Conservation (phyloP, 2,329 filamentous ascomycete genomes). For the Penicillium sclerotigenum region DNA sequence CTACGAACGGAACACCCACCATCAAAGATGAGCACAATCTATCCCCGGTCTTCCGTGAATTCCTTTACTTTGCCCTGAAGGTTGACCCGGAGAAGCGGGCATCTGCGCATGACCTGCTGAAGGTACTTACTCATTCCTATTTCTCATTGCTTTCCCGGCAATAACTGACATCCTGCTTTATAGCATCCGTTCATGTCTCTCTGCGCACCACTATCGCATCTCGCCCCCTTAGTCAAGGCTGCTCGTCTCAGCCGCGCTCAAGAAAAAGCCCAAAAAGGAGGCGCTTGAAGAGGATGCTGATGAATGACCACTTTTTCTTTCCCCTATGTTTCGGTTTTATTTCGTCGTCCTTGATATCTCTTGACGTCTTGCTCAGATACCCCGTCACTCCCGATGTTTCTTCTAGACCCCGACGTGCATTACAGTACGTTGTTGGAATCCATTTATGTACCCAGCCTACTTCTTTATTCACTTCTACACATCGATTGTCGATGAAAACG, state of each 20-base stretch:
- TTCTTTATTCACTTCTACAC: constrained; percentile 10
- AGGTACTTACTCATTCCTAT: constrained; percentile 53
- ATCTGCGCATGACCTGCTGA: constrained; percentile 86
- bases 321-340: constrained; percentile 21
- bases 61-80: constrained; percentile 87
- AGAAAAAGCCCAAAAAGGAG: constrained; percentile 71
- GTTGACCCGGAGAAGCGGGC: constrained; percentile 97
- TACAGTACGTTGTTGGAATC: constrained; percentile 15
- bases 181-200: constrained; percentile 78
- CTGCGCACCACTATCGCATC: constrained; percentile 69
- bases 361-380: constrained; percentile 33
- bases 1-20: constrained; percentile 88
- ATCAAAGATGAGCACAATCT: constrained; percentile 91
- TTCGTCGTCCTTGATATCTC: constrained; percentile 26
- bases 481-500: constrained; percentile 19
- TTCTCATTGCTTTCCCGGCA: not conserved
- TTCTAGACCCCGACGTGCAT: constrained; percentile 23
- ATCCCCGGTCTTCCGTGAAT: constrained; percentile 80
- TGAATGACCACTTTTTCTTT: constrained; percentile 17
- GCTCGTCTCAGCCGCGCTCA: constrained; percentile 81
- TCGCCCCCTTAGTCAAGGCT: constrained; percentile 82
- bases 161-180: constrained; percentile 18
- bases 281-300: constrained; percentile 50
- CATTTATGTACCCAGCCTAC: constrained; percentile 14
- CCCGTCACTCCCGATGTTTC: constrained; percentile 25